Base-by-base conservation (phyloP, 1,284 basidiomycete species). In the Puccinia coronata region DNA sequence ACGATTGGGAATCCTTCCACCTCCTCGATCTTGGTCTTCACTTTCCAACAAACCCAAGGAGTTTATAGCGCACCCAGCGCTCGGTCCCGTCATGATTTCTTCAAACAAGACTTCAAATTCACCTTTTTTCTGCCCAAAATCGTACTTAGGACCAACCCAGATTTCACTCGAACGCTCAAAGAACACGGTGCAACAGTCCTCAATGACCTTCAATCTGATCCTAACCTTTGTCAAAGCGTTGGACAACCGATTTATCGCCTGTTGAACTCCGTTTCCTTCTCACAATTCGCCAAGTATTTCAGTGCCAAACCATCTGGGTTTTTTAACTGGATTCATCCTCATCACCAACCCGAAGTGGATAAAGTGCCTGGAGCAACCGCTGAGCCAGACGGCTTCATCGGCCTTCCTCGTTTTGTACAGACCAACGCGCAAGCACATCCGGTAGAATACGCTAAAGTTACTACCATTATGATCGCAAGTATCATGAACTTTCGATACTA, bases 381-480 rank as follows among this genome's bases (percentile, higher is more conserved):
- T 67, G 88, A 88, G 8, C 82, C 88, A 2, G 87, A 87, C 2
- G 84, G 88, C 1, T 89, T 88, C 81, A 83, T 87, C 12, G 82
- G 84, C 25, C 83, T 85, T 2, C 84, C 84, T 57, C 84, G 83
- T 9, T 84, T 83, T 39, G 83, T 63, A 28, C 82, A 72, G 82
- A 81, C 25, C 72, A 70, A 31, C 73, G 74, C 25, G 36, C 83
- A 49, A 69, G 82, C 70, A 8, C 84, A 87, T 72, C 86, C 87
- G 51, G 82, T 84, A 39, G 94, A 97, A 85, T 98, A 97, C 86
- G 95, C 93, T 31, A 91, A 94, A 72, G 92, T 94, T 82, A 90
- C 92, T 53, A 92, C 91, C 73, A 88, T 97, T 28, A 85, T 97
- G n/a, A 92, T 94, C 82, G 90, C 93, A 0, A 91, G 91, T 0